Base-by-base conservation (phyloP, 2,329 filamentous ascomycete species). In the Hypoxylon sp. region DNA sequence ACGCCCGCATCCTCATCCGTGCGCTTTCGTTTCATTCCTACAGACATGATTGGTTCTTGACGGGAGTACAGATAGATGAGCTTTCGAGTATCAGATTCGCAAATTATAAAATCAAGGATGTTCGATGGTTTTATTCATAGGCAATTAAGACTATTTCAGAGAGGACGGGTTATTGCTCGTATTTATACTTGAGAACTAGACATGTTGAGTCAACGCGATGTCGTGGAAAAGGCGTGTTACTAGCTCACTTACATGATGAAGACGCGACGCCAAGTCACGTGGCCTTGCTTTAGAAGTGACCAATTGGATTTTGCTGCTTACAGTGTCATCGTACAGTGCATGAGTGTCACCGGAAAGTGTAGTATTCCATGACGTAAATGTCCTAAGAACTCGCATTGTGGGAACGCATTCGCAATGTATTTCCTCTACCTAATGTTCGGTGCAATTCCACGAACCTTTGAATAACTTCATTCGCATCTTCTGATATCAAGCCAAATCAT, bases 1-100 rank as follows among this genome's bases (percentile, higher is more conserved):
- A 20, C 17, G 25, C 32, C 50, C 11, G 19, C 0, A 7, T 34
- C 34, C 6, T 58, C 46, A 4, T 43, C 47, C 2, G 41, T 25
- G n/a, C 58, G 61, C 53, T 67, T 69, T 53, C 64, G 66, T 45
- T 66, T 68, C 26, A 56, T 42, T 30, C 51, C 59, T 2, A 55
- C 32, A 3, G 61, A 57, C 65, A 67, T 69, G 3, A 5, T 26
- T 13, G n/a, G n/a, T n/a, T n/a, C n/a, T n/a, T n/a, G n/a, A n/a
- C n/a, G n/a, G n/a, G n/a, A n/a, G n/a, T n/a, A n/a, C n/a, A n/a
- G n/a, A n/a, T n/a, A n/a, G n/a, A n/a, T n/a, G n/a, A n/a, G n/a
- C n/a, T n/a, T n/a, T 30, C 3, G 7, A 13, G 38, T 16, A 13
- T 4, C 15, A 3, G 9, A 16, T 7, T 27, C 3, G 20, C 9